These are phyloP conservation scores for Zizania palustris DNA, from an alignment of 202 grass and related monocot genomes.

Conservation along the genomic window DNA sequence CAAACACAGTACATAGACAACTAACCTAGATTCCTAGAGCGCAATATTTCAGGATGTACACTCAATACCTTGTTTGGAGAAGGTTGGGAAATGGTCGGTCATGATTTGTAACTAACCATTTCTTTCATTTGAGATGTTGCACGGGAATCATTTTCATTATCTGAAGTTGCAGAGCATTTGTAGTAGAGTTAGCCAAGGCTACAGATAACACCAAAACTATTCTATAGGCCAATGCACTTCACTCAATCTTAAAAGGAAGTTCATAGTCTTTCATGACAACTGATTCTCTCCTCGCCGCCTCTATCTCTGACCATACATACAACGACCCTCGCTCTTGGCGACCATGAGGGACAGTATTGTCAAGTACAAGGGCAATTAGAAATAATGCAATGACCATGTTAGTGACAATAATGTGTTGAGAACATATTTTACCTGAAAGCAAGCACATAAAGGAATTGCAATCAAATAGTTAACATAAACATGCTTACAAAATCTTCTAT, in stretches of 20 bases:
- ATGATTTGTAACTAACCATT: constrained; percentile 33
- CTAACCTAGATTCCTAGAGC: constrained; percentile 49
- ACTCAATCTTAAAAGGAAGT: constrained; percentile 83
- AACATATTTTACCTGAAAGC: constrained; percentile 82
- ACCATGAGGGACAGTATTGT: constrained; percentile 86
- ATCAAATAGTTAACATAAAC: constrained; percentile 32
- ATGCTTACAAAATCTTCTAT: background rate
- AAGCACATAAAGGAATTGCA: constrained; percentile 32
- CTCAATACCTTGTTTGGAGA: constrained; percentile 28
- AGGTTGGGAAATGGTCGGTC: constrained; percentile 4
- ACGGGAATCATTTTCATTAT: constrained; percentile 8
- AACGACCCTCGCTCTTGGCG: constrained; percentile 77
- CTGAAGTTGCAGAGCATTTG: background rate
- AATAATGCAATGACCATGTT: constrained; percentile 99
- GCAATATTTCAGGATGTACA: constrained; percentile 57
- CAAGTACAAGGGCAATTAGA: constrained; percentile 75
- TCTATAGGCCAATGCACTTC: constrained; percentile 82
- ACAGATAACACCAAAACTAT: constrained; percentile 38
- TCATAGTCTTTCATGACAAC: constrained; percentile 72
- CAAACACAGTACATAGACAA: too few species aligned
- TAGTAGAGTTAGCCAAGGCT: background rate
- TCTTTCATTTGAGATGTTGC: constrained; percentile 24
- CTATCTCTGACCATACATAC: constrained; percentile 91
- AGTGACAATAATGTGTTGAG: constrained; percentile 81
- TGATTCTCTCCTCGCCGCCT: constrained; percentile 64